Evolutionary conservation across 2,329 filamentous ascomycete genomes (phyloP).

Genomic region (Botryotinia narcissicola): DNA sequence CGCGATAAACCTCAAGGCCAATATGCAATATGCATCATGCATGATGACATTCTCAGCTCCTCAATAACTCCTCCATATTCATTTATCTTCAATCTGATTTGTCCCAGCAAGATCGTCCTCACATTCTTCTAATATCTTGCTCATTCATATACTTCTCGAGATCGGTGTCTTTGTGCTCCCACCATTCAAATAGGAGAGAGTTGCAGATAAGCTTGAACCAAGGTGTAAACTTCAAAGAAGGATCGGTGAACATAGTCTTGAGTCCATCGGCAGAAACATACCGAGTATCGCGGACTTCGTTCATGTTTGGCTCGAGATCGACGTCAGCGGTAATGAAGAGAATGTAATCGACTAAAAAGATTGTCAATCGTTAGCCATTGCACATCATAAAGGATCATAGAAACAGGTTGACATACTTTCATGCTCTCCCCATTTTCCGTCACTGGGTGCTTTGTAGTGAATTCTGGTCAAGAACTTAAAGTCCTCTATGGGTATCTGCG

Average conservation of each 20-base stretch:
- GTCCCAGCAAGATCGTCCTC: slow-evolving; percentile 20
- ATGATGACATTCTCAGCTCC: slow-evolving; percentile 3
- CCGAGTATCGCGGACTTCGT: slow-evolving; percentile 82
- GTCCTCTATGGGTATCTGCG: slow-evolving; percentile 85
- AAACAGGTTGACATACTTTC: slow-evolving; percentile 66
- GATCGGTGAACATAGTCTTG: slow-evolving; percentile 80
- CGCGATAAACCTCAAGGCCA: slow-evolving; percentile 18
- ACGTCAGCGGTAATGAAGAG: slow-evolving; percentile 96
- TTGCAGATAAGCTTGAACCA: slow-evolving; percentile 99
- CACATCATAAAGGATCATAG: slow-evolving; percentile 21
- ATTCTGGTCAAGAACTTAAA: slow-evolving; percentile 95
- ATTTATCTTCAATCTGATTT: slow-evolving; percentile 2
- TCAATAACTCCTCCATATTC: slow-evolving; percentile 16
- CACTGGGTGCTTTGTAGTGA: slow-evolving; percentile 95
- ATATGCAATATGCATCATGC: slow-evolving; percentile 14
- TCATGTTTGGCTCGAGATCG: slow-evolving; percentile 75
- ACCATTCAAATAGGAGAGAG: slow-evolving; percentile 98
- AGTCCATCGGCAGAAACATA: slow-evolving; percentile 83
- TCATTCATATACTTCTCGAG: slow-evolving; percentile 86
- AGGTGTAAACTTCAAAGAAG: slow-evolving; percentile 81
- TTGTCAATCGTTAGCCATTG: slow-evolving; percentile 7
- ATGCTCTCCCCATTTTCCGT: slow-evolving; percentile 98
- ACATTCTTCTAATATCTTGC: slow-evolving; percentile 83
- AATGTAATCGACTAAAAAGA: slow-evolving; percentile 82
- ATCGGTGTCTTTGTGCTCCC: slow-evolving; percentile 77